Conservation (phyloP, 345 rosid genomes). For the Fremontodendron californicum region DNA sequence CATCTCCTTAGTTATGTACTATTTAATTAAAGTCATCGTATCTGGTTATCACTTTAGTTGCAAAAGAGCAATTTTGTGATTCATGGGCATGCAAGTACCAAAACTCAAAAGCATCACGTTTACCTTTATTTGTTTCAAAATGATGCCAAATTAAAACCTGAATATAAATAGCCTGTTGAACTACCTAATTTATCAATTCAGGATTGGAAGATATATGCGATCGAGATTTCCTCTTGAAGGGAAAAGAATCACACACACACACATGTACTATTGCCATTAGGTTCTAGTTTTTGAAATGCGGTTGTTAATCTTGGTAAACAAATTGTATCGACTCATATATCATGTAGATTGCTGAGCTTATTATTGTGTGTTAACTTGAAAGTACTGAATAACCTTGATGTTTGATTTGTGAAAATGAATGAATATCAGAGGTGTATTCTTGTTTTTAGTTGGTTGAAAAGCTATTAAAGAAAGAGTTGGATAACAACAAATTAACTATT, state of each 20-base stretch:
- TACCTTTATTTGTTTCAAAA: neutral
- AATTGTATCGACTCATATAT: neutral
- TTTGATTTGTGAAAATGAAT: too few species aligned
- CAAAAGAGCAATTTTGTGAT: neutral
- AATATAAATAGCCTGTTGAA: neutral
- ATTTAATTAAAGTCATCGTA: neutral
- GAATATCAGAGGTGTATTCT: too few species aligned
- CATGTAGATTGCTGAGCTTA: neutral
- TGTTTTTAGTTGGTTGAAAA: neutral
- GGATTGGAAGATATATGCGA: neutral
- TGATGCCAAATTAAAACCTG: neutral
- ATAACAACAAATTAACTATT: too few species aligned
- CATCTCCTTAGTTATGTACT: neutral
- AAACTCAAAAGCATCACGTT: neutral
- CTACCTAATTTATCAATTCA: neutral
- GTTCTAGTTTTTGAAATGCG: too few species aligned
- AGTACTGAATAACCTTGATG: too few species aligned
- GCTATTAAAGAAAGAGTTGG: neutral
- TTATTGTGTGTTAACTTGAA: neutral
- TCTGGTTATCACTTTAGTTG: neutral
- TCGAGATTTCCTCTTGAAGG: neutral
- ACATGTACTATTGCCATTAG: neutral
- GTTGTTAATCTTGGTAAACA: too few species aligned
- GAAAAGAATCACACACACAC: neutral
- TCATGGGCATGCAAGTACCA: neutral